Evolutionary conservation across 139 green algal species (phyloP).

Genomic region (Chara braunii): DNA sequence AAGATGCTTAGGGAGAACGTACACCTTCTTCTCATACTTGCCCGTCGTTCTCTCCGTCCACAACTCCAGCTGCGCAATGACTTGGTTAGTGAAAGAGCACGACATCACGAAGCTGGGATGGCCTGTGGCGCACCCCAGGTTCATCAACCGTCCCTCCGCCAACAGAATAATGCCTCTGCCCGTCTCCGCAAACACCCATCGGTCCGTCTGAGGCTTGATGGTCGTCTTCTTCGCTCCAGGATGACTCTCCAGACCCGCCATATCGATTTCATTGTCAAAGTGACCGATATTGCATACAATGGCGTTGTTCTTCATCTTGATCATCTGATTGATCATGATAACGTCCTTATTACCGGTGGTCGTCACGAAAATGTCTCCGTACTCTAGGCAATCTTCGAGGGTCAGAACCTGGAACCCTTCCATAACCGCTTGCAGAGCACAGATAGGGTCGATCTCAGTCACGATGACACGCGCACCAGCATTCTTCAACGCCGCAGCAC

Average conservation of each 20-base stretch:
- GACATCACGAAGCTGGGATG: slow-evolving; percentile 99
- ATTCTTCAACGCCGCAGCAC: slow-evolving; percentile 82
- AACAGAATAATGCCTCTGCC: slow-evolving; percentile 92
- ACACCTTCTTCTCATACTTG: slow-evolving; percentile 98
- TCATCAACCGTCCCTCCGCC: slow-evolving; percentile 95
- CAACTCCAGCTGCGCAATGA: slow-evolving; percentile 98
- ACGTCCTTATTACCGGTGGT: slow-evolving; percentile 98
- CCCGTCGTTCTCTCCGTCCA: slow-evolving; percentile 86
- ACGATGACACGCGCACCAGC: slow-evolving; percentile 77
- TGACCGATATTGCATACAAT: slow-evolving; percentile 99
- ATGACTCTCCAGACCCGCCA: slow-evolving; percentile 76
- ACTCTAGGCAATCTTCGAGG: slow-evolving; percentile 76
- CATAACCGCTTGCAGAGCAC: slow-evolving; percentile 71
- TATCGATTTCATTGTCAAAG: slow-evolving; percentile 99
- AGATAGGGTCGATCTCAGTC: slow-evolving; percentile 98
- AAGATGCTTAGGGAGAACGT: slow-evolving; percentile 98
- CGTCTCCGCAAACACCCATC: slow-evolving; percentile 91
- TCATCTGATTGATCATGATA: slow-evolving; percentile 90
- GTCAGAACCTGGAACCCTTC: slow-evolving; percentile 61
- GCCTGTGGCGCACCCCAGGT: slow-evolving; percentile 97
- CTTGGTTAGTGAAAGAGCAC: slow-evolving; percentile 97
- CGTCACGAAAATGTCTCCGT: slow-evolving; percentile 94
- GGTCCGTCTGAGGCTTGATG: slow-evolving; percentile 89
- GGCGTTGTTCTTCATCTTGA: slow-evolving; percentile 99
- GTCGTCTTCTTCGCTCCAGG: slow-evolving; percentile 91